Evolutionary conservation across 1,284 basidiomycete genomes (phyloP), one percentile per base, ranked within the genome.

Genomic region (Ustilago lituana): DNA sequence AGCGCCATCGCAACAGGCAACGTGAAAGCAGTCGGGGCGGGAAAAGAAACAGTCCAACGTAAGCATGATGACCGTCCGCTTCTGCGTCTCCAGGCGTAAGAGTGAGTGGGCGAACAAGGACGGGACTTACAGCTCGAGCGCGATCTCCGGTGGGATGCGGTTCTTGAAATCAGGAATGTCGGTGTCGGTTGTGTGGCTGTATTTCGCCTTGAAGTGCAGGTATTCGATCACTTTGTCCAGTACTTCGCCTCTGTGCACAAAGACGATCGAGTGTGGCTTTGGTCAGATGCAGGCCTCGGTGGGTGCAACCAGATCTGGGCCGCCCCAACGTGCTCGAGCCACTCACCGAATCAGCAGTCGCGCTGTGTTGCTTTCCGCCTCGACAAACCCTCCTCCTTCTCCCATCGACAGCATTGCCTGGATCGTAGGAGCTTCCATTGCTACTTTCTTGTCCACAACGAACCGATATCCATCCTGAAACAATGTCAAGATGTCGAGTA

Each of bases 151-250:
- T 1, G 87, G 87, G 57, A 93, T 87, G 17, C 91, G 86, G 61
- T 92, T 90, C 77, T 87, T 84, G 67, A 92, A 89, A 62, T 93
- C 91, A 0, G 91, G 90, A 19, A 92, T 84, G 39, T 91, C 89
- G 67, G 89, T 88, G 64, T 88, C 89, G 2, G 85, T 82, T 0
- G 83, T 84, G 14, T 85, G 84, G 55, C 88, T 86, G 78, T 91
- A 91, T 58, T 89, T 84, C 0, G 87, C 84, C 83, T 90, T 91
- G 85, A 90, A 92, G 51, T 87, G 84, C 82, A 93, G 88, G 77
- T 91, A 93, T 80, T 93, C 91, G 35, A 89, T 85, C 27, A 93
- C 84, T 77, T 91, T 92, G 80, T 93, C 91, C 2, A 91, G 87
- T 23, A 93, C 88, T 33, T 89, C 86, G 3, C 87, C 89, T 26